These are phyloP conservation scores for Luzula sylvatica DNA, from an alignment of 176 grass and related monocot species.

Conservation along the genomic window DNA sequence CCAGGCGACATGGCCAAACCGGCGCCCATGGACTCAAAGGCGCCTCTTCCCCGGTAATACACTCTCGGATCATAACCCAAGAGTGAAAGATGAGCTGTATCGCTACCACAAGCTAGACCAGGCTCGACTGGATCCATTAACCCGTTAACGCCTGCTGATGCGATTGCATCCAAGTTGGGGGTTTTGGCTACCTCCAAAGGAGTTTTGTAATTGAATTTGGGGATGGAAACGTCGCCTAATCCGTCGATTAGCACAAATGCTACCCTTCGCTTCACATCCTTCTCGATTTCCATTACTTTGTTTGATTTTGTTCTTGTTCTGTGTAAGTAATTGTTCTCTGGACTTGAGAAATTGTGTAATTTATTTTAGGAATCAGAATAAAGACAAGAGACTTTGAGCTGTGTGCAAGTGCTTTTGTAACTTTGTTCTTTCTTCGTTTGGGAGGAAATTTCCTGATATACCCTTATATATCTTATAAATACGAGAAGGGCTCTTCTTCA, in stretches of 20 bases:
- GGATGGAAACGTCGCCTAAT: slow-evolving; percentile 63
- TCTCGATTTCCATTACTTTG: neutral
- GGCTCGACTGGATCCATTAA: slow-evolving; percentile 95
- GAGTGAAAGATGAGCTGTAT: slow-evolving; percentile 87
- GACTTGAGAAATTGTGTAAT: slow-evolving; percentile 5
- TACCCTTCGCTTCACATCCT: slow-evolving; percentile 26
- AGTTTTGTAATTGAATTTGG: slow-evolving; percentile 32
- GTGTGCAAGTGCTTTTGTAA: neutral
- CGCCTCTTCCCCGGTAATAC: slow-evolving; percentile 83
- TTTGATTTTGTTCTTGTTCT: neutral
- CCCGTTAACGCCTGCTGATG: slow-evolving; percentile 59
- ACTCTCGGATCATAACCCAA: slow-evolving; percentile 77
- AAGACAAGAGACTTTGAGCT: neutral
- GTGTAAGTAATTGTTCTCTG: neutral
- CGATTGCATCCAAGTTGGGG: slow-evolving; percentile 56
- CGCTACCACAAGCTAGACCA: slow-evolving; percentile 74
- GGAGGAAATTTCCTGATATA: neutral
- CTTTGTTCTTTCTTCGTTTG: neutral
- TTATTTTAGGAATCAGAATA: no score
- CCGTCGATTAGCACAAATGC: slow-evolving; percentile 79
- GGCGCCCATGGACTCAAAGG: slow-evolving; percentile 95
- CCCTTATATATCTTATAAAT: no score
- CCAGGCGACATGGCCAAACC: slow-evolving; percentile 86
- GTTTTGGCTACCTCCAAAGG: slow-evolving; percentile 38
- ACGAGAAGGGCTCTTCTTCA: no score